Conservation (phyloP, 805 yeast genomes). For the Candida sakaeoensis region DNA sequence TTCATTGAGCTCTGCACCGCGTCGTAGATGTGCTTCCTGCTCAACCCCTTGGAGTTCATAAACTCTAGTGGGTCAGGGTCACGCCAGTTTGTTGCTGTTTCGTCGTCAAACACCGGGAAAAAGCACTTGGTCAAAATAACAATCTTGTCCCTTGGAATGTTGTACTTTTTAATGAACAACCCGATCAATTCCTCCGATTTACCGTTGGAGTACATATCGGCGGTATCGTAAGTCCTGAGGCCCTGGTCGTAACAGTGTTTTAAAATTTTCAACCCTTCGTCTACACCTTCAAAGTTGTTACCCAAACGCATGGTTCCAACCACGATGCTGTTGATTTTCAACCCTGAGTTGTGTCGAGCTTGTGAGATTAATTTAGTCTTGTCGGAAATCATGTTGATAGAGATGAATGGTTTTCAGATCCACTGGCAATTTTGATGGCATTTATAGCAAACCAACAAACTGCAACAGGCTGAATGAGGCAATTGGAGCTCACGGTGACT, state of each 20-base stretch:
- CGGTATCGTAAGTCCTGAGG: slow-evolving; percentile 21
- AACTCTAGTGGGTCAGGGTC: slow-evolving; percentile 8
- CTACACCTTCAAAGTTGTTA: slow-evolving; percentile 9
- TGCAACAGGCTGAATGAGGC: too few relatives aligned
- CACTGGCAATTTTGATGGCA: too few relatives aligned
- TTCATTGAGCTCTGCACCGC: slow-evolving; percentile 39
- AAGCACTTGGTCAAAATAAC: slow-evolving; percentile 19
- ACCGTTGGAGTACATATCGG: slow-evolving; percentile 20
- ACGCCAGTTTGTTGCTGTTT: not conserved
- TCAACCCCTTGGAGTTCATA: slow-evolving; percentile 34
- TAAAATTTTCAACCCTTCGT: slow-evolving; percentile 20
- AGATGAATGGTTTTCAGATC: too few relatives aligned
- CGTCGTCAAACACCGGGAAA: slow-evolving; percentile 11
- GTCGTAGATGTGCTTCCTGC: slow-evolving; percentile 43
- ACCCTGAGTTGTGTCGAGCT: slow-evolving; percentile 31
- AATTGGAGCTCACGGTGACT: too few relatives aligned
- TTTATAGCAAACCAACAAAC: too few relatives aligned
- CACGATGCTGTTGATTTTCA: slow-evolving; percentile 45
- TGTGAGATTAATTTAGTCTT: not conserved
- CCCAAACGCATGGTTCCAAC: slow-evolving; percentile 59
- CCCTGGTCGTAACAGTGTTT: slow-evolving; percentile 22
- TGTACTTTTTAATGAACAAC: slow-evolving; percentile 18
- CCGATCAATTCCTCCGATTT: slow-evolving; percentile 17
- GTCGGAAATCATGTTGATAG: not conserved
- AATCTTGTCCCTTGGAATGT: slow-evolving; percentile 18